A percentile compares a stretch with the other conserved stretches of the same genome.
These are phyloP conservation scores for Microglena sp. DNA, from an alignment of 139 green algal species.

Conservation along the genomic window DNA sequence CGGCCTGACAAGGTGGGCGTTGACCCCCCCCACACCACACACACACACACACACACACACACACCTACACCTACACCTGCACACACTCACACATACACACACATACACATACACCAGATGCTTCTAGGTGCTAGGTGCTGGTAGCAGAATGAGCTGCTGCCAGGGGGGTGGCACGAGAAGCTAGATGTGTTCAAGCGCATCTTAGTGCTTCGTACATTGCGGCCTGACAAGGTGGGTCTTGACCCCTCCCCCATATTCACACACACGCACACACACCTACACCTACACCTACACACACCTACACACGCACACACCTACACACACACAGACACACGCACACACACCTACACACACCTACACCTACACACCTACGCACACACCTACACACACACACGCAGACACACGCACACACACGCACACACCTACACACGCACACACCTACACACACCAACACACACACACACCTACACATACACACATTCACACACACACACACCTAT, in stretches of 20 bases:
- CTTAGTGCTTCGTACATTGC: conserved; percentile 45
- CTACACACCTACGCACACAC: too few species aligned
- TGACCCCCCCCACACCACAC: background rate
- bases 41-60: background rate
- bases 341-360: too few species aligned
- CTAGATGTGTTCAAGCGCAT: conserved; percentile 60
- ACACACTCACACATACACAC: background rate
- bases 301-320: too few species aligned
- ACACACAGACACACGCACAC: too few species aligned
- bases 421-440: too few species aligned
- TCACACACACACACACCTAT: too few species aligned
- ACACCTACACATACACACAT: too few species aligned
- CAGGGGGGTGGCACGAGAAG: conserved; percentile 31
- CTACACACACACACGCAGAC: too few species aligned
- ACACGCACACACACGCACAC: too few species aligned
- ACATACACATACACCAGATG: background rate
- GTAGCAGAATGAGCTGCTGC: conserved; percentile 37
- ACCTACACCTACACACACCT: too few species aligned
- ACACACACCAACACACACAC: too few species aligned
- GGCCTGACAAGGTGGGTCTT: conserved; percentile 38
- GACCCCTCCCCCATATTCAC: background rate
- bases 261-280: background rate
- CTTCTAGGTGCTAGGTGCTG: too few species aligned
- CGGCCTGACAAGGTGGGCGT: conserved; percentile 40
- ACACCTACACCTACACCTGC: background rate